Base-by-base conservation (phyloP, 164 flowering plant genomes). In the Nymphaea colorata region DNA sequence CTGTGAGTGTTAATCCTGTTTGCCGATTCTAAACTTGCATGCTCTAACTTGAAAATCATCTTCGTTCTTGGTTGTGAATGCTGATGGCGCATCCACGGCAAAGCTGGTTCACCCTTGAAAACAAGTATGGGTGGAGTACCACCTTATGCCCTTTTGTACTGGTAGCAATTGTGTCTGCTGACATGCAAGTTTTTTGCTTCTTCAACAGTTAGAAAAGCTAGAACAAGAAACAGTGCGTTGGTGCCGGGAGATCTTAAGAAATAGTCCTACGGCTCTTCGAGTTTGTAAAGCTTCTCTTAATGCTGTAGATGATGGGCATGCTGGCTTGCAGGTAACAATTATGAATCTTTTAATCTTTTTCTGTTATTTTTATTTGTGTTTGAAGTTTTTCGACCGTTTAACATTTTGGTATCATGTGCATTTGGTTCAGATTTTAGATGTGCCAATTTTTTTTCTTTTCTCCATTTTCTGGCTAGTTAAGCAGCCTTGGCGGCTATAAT, bases 221-320 rank as follows among this genome's bases (percentile, higher is more conserved):
- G 95, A 91, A 77, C 76, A 81, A 71, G 97, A 94, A 82, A 91
- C 99, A 42, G 69, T 94, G 6, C 86, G 85, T 69, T 94, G 99
- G 97, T 88, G 99, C 66, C 76, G 97, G 47, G 99, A 94, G 77
- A 91, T 91, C 63, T 74, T 91, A 44, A 80, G 91, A 66, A 91
- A 91, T 72, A 94, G 96, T 70, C 99, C 97, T 0, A 89, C 95
- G 62, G 95, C 97, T 41, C 81, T 94, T 66, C 87, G 97, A 41
- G 91, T 91, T 43, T 84, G 87, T 60, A 94, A 91, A 77, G 77
- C 99, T 65, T 79, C 99, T 75, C 79, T 94, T 14, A 94, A 91
- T 79, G 97, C 99, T 11, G 92, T 86, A 41, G 99, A 94, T 77
- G 99, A 94, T 75, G 96, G 99, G 11, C 99, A 91, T 76, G 90